Evolutionary conservation across 2,329 filamentous ascomycete genomes (phyloP), one percentile per base, ranked within the genome.

Genomic region (Polytolypa hystricis): DNA sequence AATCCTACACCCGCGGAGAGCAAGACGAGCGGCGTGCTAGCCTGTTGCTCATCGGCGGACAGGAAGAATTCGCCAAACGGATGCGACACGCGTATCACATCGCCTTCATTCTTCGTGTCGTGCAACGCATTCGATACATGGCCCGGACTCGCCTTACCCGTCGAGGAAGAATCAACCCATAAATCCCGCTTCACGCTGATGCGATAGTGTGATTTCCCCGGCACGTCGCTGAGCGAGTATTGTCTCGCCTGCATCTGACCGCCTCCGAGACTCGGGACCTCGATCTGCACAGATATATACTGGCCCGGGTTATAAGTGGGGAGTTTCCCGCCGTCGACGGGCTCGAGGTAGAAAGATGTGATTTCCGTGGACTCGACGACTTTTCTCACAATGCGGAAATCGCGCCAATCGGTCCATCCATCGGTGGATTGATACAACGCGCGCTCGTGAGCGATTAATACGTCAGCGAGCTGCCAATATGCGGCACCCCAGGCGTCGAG

Each of bases 391-490:
- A 84, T 73, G 38, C 60, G 67, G 60, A 84, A 82, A 18, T 73
- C 66, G 14, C 75, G 68, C 74, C 77, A 84, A 28, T 68, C 67
- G 10, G 61, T 66, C 80, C 80, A 84, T 12, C 60, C 58, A 2
- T 40, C 44, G 27, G 33, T 38, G 12, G 46, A 30, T 16, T 65
- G 58, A 56, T 81, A 82, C 31, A 84, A 57, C 42, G 71, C 62
- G 2, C 60, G 60, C 54, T 84, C 81, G 33, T 73, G 68, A 6
- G 65, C 66, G 44, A 80, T 81, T 58, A 84, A 72, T 62, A 83
- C 73, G 50, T 75, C 70, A 11, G 80, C 79, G 19, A 84, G 69
- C 46, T 82, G 66, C 68, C 70, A 74, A 59, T 84, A 84, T 1
- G 79, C 80, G 32, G 73, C 76, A 11, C 60, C 67, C 81, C 81